A percentile compares a stretch with the other conserved stretches of the same genome.
Evolutionary conservation across 2,329 filamentous ascomycete genomes (phyloP).

Genomic region (Stemphylium beticola): DNA sequence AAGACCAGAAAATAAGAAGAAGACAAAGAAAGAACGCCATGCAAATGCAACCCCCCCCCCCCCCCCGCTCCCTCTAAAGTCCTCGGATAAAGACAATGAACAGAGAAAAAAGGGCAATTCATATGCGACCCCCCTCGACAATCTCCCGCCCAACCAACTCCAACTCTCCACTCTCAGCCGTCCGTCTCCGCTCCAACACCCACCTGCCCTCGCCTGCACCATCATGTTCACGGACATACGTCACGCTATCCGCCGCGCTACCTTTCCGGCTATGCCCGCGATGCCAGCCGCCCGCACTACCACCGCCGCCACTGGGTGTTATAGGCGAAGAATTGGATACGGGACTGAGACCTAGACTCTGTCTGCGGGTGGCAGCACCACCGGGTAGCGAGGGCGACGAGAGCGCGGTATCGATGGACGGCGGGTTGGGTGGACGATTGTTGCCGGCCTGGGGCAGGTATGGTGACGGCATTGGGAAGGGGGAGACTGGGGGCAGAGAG

Average conservation of each 20-base stretch:
- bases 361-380: constrained; percentile 26
- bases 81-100: no score
- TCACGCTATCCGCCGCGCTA: constrained; percentile 69
- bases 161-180: constrained; percentile 68
- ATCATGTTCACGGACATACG: constrained; percentile 68
- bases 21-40: not conserved
- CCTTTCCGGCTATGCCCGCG: constrained; percentile 47
- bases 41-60: not conserved
- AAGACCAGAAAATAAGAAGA: no score
- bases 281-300: constrained; percentile 29
- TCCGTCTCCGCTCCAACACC: constrained; percentile 72
- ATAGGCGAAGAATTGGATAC: constrained; percentile 42
- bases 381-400: constrained; percentile 30
- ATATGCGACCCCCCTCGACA: constrained; percentile 60
- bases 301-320: constrained; percentile 34
- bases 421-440: constrained; percentile 25
- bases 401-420: constrained; percentile 32
- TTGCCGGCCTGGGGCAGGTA: constrained; percentile 22
- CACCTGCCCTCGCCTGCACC: constrained; percentile 65
- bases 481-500: constrained; percentile 29
- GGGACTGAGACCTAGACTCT: constrained; percentile 41
- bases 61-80: no score
- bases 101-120: no score
- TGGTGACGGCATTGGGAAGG: constrained; percentile 34
- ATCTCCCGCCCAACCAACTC: constrained; percentile 71